Evolutionary conservation across 805 yeast genomes (phyloP).

Genomic region (Lipomyces yamadae): DNA sequence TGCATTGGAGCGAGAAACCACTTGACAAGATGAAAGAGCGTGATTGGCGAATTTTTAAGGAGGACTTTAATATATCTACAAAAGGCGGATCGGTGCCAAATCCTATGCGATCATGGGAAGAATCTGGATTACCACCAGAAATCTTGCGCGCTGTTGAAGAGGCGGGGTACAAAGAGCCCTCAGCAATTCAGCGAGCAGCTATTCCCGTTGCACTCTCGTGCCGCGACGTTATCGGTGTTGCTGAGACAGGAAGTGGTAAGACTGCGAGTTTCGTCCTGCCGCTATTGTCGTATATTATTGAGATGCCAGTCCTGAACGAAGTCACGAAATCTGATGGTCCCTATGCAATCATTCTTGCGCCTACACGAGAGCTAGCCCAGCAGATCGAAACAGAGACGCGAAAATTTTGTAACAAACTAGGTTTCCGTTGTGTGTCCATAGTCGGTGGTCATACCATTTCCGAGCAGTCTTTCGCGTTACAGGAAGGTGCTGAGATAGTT

Average conservation of each 20-base stretch:
- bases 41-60: conserved; percentile 88
- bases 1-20: conserved; percentile 73
- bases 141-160: conserved; percentile 45
- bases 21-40: conserved; percentile 69
- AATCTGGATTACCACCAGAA: conserved; percentile 55
- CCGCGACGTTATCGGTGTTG: conserved; percentile 82
- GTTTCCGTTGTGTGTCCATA: conserved; percentile 58
- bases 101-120: conserved; percentile 80
- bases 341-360: conserved; percentile 76
- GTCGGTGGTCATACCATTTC: conserved; percentile 92
- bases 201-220: conserved; percentile 68
- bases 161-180: conserved; percentile 65
- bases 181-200: conserved; percentile 90
- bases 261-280: conserved; percentile 85
- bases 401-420: conserved; percentile 52
- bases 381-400: conserved; percentile 75
- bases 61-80: conserved; percentile 70
- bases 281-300: conserved; percentile 58
- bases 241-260: conserved; percentile 96
- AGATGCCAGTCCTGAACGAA: conserved; percentile 54
- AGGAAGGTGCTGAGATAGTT: conserved; percentile 71
- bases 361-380: conserved; percentile 91
- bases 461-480: conserved; percentile 64
- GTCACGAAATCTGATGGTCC: conserved; percentile 65
- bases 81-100: conserved; percentile 54